A percentile compares a stretch with the other conserved stretches of the same genome.
phyloP scores from a whole-genome alignment of 768 basidiomycete genomes.

The Collybiopsis confluens region DNA sequence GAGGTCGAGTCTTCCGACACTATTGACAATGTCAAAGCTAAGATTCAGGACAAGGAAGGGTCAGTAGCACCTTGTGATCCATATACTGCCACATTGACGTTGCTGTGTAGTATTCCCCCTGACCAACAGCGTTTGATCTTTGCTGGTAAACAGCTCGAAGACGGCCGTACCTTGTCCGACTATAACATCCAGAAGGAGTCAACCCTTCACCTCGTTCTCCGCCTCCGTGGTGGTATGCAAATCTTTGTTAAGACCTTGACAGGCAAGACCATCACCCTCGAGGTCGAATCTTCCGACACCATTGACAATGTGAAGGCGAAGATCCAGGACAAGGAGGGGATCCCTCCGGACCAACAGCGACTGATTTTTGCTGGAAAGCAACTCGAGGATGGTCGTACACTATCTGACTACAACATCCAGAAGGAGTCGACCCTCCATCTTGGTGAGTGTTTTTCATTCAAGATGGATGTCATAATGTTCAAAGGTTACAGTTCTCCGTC shows the following conservation, averaged over 20 bases:
- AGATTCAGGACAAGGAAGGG: constrained; percentile 73
- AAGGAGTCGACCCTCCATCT: constrained; percentile 66
- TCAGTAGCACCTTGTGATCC: neutral
- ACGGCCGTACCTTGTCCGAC: constrained; percentile 75
- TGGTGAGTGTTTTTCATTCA: constrained; percentile 28
- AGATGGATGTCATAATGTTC: too few relatives aligned
- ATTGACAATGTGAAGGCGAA: constrained; percentile 74
- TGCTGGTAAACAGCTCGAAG: constrained; percentile 85
- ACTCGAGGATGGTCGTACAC: constrained; percentile 80
- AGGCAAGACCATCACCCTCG: constrained; percentile 70
- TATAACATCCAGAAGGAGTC: constrained; percentile 72
- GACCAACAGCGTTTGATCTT: constrained; percentile 42
- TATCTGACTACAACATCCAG: constrained; percentile 69
- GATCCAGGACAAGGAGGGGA: constrained; percentile 75
- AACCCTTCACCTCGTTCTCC: constrained; percentile 52
- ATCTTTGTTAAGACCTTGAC: constrained; percentile 59
- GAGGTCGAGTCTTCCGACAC: constrained; percentile 75
- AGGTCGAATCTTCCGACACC: constrained; percentile 72
- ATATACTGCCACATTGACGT: too few relatives aligned
- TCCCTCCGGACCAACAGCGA: constrained; percentile 23
- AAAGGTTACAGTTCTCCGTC: too few relatives aligned
- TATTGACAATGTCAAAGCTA: constrained; percentile 71
- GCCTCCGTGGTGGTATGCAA: constrained; percentile 36
- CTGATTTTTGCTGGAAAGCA: constrained; percentile 83
- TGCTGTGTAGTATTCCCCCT: constrained; percentile 34